Conservation (phyloP, 1,284 basidiomycete genomes). For the Apiotrichum mycotoxinovorans region DNA sequence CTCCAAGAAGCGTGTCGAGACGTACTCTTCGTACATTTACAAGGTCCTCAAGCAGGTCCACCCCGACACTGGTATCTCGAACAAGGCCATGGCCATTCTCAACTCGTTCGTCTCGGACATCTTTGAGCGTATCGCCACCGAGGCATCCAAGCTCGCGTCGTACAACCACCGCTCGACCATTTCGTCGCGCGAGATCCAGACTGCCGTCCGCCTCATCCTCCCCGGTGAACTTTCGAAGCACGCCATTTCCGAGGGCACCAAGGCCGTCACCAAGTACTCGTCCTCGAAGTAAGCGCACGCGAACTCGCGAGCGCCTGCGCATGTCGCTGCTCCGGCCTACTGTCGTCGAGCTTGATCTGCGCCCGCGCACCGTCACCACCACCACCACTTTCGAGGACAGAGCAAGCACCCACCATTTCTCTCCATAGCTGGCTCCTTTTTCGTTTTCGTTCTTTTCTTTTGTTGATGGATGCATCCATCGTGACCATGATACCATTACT, state of each 20-base stretch:
- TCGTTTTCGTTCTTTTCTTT: slow-evolving; percentile 20
- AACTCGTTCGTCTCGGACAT: slow-evolving; percentile 93
- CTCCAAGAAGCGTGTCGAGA: slow-evolving; percentile 82
- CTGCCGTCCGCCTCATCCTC: slow-evolving; percentile 82
- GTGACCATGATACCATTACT: neutral
- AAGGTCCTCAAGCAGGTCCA: slow-evolving; percentile 69
- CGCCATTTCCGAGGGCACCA: slow-evolving; percentile 71
- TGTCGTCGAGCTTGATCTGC: neutral
- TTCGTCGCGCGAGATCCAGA: slow-evolving; percentile 90
- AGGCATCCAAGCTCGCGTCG: slow-evolving; percentile 83
- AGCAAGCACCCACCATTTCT: neutral
- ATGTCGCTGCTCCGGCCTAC: neutral
- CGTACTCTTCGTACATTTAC: slow-evolving; percentile 92
- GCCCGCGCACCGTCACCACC: neutral
- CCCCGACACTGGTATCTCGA: slow-evolving; percentile 89
- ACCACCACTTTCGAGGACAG: slow-evolving; percentile 1
- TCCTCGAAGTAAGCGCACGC: slow-evolving; percentile 52
- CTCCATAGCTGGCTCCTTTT: slow-evolving; percentile 2
- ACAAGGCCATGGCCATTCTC: slow-evolving; percentile 93
- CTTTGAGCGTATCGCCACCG: slow-evolving; percentile 86
- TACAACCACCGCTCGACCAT: slow-evolving; percentile 95
- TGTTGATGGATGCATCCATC: slow-evolving; percentile 21
- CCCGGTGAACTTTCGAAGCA: slow-evolving; percentile 78
- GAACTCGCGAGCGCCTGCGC: too few relatives aligned
- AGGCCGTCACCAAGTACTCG: slow-evolving; percentile 58